These are phyloP conservation scores for Calonectria multiphialidica DNA, from an alignment of 2,329 filamentous ascomycete species.

Conservation along the genomic window DNA sequence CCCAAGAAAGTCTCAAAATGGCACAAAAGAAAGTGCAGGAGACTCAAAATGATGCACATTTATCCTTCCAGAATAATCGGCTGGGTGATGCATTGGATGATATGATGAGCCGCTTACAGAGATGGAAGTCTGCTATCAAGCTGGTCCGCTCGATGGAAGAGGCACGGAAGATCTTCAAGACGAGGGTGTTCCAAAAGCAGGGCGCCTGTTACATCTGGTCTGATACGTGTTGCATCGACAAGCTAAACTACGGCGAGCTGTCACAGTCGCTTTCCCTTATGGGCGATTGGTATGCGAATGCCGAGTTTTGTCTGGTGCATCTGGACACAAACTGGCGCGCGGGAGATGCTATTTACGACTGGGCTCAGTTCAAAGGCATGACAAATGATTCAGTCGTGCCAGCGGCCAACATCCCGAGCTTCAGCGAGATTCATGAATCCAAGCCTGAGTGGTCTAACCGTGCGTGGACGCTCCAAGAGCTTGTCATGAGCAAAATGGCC, in stretches of 20 bases:
- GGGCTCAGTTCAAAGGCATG: background rate
- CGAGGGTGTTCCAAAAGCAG: background rate
- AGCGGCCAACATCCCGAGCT: background rate
- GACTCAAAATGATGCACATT: background rate
- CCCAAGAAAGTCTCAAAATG: background rate
- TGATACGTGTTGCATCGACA: background rate
- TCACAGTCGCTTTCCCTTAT: background rate
- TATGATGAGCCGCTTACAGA: background rate
- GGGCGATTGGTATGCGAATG: background rate
- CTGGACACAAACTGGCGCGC: background rate
- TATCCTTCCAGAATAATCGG: background rate
- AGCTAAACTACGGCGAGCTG: background rate
- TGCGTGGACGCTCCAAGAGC: background rate
- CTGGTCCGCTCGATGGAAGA: background rate
- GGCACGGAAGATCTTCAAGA: background rate
- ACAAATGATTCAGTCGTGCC: background rate
- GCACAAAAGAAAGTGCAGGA: background rate
- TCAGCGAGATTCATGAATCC: background rate
- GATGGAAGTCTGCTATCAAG: background rate
- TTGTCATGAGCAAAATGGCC: background rate
- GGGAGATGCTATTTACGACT: background rate
- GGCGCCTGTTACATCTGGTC: background rate
- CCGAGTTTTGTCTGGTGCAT: background rate
- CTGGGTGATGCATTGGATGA: background rate
- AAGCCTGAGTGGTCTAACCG: background rate